These are phyloP conservation scores for Cryptococcus wingfieldii DNA, from an alignment of 1,284 basidiomycete species.

Conservation along the genomic window DNA sequence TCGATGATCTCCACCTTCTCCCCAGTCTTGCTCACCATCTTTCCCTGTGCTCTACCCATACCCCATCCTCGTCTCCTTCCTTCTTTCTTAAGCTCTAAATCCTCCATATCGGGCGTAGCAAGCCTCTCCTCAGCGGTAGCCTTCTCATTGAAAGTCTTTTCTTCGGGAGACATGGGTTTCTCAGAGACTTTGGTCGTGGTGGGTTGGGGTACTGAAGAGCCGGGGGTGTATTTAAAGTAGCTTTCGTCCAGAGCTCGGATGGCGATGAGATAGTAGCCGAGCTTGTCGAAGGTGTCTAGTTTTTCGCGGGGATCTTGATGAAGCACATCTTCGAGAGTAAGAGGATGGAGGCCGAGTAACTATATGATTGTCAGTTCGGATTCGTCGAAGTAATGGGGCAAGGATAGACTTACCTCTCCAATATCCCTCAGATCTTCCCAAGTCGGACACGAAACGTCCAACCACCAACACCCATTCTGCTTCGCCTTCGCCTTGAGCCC, in stretches of 20 bases:
- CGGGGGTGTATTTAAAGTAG: conserved; percentile 56
- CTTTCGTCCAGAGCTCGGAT: conserved; percentile 75
- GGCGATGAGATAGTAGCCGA: conserved; percentile 91
- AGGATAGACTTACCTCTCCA: conserved; percentile 61
- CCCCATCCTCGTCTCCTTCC: conserved; percentile 35
- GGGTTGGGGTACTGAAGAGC: conserved; percentile 8
- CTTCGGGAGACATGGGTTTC: not conserved
- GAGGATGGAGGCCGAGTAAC: conserved; percentile 83
- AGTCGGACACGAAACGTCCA: conserved; percentile 84
- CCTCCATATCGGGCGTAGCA: not conserved
- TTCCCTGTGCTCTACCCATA: conserved; percentile 35
- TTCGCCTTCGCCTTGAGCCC: conserved; percentile 13
- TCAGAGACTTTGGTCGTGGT: not conserved
- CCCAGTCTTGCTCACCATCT: conserved; percentile 25
- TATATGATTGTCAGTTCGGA: conserved; percentile 36
- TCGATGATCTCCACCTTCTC: conserved; percentile 57
- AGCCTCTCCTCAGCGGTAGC: not conserved
- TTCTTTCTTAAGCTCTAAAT: conserved; percentile 21
- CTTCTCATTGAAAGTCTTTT: conserved; percentile 3
- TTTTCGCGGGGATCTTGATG: conserved; percentile 92
- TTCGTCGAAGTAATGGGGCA: not conserved
- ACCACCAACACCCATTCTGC: conserved; percentile 70
- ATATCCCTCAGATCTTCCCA: conserved; percentile 86
- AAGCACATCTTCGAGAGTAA: conserved; percentile 93
- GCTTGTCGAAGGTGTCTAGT: conserved; percentile 77